Conservation (phyloP, 306 rosid species). For the Elaeagnus macrophylla region DNA sequence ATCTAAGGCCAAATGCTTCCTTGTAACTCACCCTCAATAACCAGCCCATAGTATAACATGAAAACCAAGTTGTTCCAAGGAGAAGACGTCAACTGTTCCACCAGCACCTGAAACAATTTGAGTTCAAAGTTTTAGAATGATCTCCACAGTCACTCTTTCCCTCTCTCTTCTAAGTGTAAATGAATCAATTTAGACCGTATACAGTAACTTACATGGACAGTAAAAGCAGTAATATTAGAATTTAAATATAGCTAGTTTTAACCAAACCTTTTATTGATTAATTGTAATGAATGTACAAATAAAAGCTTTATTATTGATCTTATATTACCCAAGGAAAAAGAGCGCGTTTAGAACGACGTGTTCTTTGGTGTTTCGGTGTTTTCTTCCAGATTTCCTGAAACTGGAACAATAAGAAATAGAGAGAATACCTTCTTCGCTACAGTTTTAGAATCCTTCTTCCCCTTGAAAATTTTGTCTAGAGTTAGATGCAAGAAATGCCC, state of each 20-base stretch:
- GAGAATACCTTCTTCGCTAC: constrained; percentile 72
- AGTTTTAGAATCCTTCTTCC: constrained; percentile 82
- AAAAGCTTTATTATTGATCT: too few relatives aligned
- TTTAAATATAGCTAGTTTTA: too few relatives aligned
- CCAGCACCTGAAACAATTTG: constrained; percentile 50
- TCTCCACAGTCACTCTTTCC: too few relatives aligned
- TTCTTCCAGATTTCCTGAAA: not conserved
- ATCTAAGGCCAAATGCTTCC: too few relatives aligned
- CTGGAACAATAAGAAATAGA: constrained; percentile 5
- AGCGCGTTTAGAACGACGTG: too few relatives aligned
- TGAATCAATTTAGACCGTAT: too few relatives aligned
- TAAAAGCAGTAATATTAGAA: too few relatives aligned
- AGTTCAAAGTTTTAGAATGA: constrained; percentile 2
- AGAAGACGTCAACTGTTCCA: constrained; percentile 84
- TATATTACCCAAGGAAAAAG: too few relatives aligned
- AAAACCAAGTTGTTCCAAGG: constrained; percentile 84
- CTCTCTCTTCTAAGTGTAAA: too few relatives aligned
- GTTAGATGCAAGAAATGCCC: constrained; percentile 63
- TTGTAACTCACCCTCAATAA: constrained; percentile 61
- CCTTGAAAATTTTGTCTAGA: constrained; percentile 80
- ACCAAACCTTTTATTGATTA: too few relatives aligned
- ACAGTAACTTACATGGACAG: too few relatives aligned
- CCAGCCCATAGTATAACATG: constrained; percentile 72
- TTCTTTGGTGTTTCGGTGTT: not conserved
- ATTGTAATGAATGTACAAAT: too few relatives aligned